Conservation (phyloP, 2,329 filamentous ascomycete genomes). For the Calonectria leucothoes region DNA sequence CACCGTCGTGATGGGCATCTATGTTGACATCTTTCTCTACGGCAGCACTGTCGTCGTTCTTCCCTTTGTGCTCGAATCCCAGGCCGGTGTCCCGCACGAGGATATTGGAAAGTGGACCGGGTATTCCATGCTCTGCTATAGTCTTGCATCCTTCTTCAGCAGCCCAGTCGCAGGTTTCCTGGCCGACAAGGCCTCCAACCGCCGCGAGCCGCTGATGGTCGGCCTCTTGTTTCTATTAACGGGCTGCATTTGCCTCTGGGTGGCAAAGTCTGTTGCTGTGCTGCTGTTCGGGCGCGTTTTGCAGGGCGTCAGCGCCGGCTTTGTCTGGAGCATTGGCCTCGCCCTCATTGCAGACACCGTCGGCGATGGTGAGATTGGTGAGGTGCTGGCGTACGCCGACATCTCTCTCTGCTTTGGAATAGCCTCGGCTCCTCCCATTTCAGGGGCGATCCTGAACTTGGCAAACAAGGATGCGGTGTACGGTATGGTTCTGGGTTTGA, state of each 20-base stretch:
- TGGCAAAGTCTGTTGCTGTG: not conserved
- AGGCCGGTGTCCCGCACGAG: not conserved
- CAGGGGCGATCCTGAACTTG: conserved; percentile 9
- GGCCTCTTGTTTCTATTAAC: conserved; percentile 17
- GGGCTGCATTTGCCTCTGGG: conserved; percentile 19
- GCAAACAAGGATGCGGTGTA: conserved; percentile 21
- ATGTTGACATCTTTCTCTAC: conserved; percentile 30
- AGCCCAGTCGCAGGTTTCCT: conserved; percentile 22
- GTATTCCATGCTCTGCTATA: conserved; percentile 26
- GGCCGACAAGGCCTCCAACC: conserved; percentile 23
- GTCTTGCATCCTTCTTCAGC: conserved; percentile 12
- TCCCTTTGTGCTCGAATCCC: conserved; percentile 24
- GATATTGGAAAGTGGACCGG: conserved; percentile 11
- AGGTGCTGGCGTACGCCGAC: conserved; percentile 18
- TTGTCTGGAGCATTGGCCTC: conserved; percentile 28
- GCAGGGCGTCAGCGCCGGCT: conserved; percentile 21
- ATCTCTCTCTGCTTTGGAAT: conserved; percentile 25
- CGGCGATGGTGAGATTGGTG: conserved; percentile 6
- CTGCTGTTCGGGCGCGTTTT: conserved; percentile 20
- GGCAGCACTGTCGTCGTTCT: conserved; percentile 27
- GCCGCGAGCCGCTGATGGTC: conserved; percentile 16
- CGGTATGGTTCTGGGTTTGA: conserved; percentile 14
- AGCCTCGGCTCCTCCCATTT: conserved; percentile 14
- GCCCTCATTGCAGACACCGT: conserved; percentile 27
- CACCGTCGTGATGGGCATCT: conserved; percentile 26